Evolutionary conservation across 148 eudicot genomes (phyloP), one percentile per base, ranked within the genome.

Genomic region (Spergularia bocconei): DNA sequence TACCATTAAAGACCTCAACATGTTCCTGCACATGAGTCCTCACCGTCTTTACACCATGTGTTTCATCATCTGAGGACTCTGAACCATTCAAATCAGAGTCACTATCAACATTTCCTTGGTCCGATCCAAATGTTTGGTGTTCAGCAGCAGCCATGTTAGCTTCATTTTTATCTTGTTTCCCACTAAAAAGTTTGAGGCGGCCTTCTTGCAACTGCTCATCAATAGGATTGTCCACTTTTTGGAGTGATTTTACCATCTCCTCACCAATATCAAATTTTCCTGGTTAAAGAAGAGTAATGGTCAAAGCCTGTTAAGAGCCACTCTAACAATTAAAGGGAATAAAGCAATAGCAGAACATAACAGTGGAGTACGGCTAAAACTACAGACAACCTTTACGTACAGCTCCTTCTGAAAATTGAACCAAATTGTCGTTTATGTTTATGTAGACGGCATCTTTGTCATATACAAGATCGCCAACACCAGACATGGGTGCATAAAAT

Each of bases 401-500:
- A 65, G 87, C 91, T 66, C 67, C 86, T 85, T 89, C 89, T 60
- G 97, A 92, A 77, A 75, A 95, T 87, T 92, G 98, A 69, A 95
- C 98, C 53, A 90, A 88, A 73, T 88, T 93, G 72, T 92, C 97
- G 79, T 90, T 89, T 64, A 95, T 92, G 78, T 92, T 86, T 73
- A 92, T 87, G 81, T 95, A 92, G 38, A 95, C 88, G 77, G 93
- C 98, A 92, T 92, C 97, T 78, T 92, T 92, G 77, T 92, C 98
- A 84, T 90, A 89, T 13, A 92, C 62, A 9, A 95, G 93, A 84
- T 92, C 97, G 41, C 97, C 98, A 70, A 95, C 78, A 47, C 98
- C 97, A 72, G 97, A 92, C 98, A 95, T 90, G 76, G 98, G 98
- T 33, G 97, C 98, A 84, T 95, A 95, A 81, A 95, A 92, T 21